These are phyloP conservation scores for Claviceps maximensis DNA, from an alignment of 2,329 filamentous ascomycete genomes.

Conservation along the genomic window DNA sequence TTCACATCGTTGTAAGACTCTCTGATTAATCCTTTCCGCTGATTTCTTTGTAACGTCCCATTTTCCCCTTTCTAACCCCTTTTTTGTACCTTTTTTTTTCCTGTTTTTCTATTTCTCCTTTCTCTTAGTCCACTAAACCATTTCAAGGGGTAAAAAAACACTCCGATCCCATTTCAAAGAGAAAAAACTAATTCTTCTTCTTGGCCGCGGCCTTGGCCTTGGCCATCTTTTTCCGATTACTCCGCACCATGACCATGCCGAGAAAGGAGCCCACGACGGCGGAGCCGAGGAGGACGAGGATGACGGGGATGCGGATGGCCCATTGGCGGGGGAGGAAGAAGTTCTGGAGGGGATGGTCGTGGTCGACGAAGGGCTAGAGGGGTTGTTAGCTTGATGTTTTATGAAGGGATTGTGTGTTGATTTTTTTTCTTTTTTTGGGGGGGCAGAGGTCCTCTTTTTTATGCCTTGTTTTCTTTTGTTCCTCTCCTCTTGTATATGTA, in stretches of 20 bases:
- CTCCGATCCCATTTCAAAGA: too few relatives aligned
- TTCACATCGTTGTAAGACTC: too few relatives aligned
- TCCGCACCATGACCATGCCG: constrained; percentile 95
- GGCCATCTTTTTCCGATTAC: constrained; percentile 92
- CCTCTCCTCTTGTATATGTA: background rate
- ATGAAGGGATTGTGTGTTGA: too few relatives aligned
- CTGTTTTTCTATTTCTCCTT: too few relatives aligned
- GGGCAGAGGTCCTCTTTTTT: too few relatives aligned
- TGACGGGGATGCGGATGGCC: constrained; percentile 97
- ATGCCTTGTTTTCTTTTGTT: too few relatives aligned
- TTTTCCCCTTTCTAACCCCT: background rate
- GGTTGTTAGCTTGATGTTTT: background rate
- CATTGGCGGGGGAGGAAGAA: constrained; percentile 95
- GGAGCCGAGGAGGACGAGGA: constrained; percentile 80
- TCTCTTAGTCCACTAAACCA: too few relatives aligned
- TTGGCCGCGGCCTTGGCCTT: constrained; percentile 76
- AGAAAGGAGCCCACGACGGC: constrained; percentile 95
- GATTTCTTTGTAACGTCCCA: too few relatives aligned
- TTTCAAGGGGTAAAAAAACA: too few relatives aligned
- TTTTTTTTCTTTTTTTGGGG: too few relatives aligned
- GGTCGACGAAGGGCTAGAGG: constrained; percentile 91
- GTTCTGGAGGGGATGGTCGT: constrained; percentile 82
- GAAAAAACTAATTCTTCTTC: constrained; percentile 69
- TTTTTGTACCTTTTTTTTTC: too few relatives aligned
- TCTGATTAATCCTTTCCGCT: too few relatives aligned